Percentiles rank a stretch among this genome's conserved stretches.
phyloP scores from a whole-genome alignment of 345 rosid genomes.

The Orychophragmus violaceus region DNA sequence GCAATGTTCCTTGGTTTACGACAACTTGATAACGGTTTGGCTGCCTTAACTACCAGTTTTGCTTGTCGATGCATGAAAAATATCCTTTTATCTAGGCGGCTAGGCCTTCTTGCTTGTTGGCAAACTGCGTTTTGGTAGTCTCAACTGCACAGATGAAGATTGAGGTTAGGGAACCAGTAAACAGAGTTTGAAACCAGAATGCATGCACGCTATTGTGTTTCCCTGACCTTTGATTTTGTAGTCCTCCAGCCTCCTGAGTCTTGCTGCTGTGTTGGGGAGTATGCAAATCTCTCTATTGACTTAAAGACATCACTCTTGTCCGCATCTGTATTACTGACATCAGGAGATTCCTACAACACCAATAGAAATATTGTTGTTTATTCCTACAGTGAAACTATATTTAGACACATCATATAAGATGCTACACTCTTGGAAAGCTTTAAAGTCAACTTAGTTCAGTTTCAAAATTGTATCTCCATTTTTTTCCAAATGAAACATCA shows the following conservation, averaged over 20 bases:
- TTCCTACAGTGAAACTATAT: not conserved
- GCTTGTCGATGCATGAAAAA: not conserved
- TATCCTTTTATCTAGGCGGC: not conserved
- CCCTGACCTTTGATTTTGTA: constrained; percentile 63
- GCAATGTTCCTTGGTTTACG: not conserved
- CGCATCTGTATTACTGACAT: constrained; percentile 4
- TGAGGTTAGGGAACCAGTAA: not conserved
- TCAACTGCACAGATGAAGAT: constrained; percentile 37
- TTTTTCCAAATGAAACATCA: not conserved
- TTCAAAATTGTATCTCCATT: not conserved
- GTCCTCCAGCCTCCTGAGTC: constrained; percentile 74
- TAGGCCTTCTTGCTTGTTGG: constrained; percentile 12
- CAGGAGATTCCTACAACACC: constrained; percentile 33
- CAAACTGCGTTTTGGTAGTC: constrained; percentile 42
- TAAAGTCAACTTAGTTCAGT: not conserved
- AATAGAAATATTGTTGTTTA: not conserved
- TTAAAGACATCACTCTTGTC: constrained; percentile 36
- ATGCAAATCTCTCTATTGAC: constrained; percentile 56
- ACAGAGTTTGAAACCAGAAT: constrained; percentile 9
- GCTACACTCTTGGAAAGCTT: not conserved
- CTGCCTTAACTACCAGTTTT: not conserved
- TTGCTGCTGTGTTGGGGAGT: constrained; percentile 37
- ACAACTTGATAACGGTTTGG: not conserved
- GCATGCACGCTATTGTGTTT: not conserved
- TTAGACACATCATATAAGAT: not conserved